Evolutionary conservation across 2,329 filamentous ascomycete species (phyloP).

Genomic region (Penicillium sp.): DNA sequence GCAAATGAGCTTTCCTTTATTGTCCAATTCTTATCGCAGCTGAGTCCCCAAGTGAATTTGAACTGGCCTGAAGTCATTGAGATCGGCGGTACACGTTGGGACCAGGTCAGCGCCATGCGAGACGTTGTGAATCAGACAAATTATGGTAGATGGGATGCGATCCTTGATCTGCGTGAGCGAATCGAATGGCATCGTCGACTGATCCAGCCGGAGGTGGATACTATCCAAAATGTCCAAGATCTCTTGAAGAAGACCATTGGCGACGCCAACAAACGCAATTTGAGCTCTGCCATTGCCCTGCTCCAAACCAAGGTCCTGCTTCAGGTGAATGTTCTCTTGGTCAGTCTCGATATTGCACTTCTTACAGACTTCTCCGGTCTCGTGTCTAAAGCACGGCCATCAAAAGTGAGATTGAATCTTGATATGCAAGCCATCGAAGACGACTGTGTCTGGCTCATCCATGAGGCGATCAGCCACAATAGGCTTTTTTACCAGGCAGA

Average conservation of each 20-base stretch:
- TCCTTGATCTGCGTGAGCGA: constrained; percentile 30
- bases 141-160: constrained; percentile 22
- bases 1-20: constrained; percentile 32
- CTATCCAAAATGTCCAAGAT: constrained; percentile 38
- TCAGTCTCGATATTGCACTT: constrained; percentile 54
- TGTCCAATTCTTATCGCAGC: constrained; percentile 28
- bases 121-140: constrained; percentile 22
- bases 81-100: constrained; percentile 15
- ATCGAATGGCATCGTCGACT: constrained; percentile 32
- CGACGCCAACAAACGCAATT: constrained; percentile 26
- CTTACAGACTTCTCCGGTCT: constrained; percentile 46
- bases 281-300: constrained; percentile 30
- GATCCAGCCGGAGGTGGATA: constrained; percentile 42
- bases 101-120: constrained; percentile 28
- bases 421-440: constrained; percentile 37
- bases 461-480: constrained; percentile 36
- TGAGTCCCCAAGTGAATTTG: not conserved
- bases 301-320: constrained; percentile 43
- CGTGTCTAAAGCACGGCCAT: constrained; percentile 14
- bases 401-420: not conserved
- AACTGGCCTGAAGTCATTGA: constrained; percentile 1
- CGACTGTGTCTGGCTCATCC: constrained; percentile 46
- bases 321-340: constrained; percentile 46
- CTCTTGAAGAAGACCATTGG: constrained; percentile 34
- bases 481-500: constrained; percentile 52